Evolutionary conservation across 208 protist species (phyloP).

Genomic region (Leishmania lainsoni): DNA sequence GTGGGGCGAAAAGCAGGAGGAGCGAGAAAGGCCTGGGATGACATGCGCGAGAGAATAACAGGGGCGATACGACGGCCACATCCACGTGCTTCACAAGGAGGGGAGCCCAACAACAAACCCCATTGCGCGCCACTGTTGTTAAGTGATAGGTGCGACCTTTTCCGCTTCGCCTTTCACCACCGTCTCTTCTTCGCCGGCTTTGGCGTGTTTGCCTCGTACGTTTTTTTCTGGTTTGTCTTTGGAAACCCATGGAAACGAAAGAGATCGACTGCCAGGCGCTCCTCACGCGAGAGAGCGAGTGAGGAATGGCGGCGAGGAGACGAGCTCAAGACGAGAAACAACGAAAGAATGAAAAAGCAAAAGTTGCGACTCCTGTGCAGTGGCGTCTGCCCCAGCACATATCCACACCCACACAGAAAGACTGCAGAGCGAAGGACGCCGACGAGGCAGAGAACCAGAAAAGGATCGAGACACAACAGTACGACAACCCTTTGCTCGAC

Average conservation of each 20-base stretch:
- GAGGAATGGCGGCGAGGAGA: neutral
- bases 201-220: neutral
- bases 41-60: neutral
- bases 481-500: neutral
- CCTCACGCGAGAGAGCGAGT: neutral
- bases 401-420: neutral
- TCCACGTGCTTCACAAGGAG: neutral
- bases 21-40: neutral
- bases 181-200: neutral
- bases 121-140: neutral
- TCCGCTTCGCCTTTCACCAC: neutral
- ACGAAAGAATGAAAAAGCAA: neutral
- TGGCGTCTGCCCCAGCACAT: neutral
- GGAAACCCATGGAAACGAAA: neutral
- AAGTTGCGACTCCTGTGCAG: neutral
- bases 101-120: neutral
- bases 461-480: neutral
- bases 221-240: neutral
- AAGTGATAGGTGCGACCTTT: neutral
- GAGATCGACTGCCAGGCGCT: neutral
- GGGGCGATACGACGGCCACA: neutral
- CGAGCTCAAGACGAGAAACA: neutral
- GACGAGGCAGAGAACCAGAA: neutral
- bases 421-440: neutral
- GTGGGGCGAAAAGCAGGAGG: neutral